A percentile compares a stretch with the other conserved stretches of the same genome.
Evolutionary conservation across 495 filamentous ascomycete species (phyloP).

Genomic region (Tuber indicum): DNA sequence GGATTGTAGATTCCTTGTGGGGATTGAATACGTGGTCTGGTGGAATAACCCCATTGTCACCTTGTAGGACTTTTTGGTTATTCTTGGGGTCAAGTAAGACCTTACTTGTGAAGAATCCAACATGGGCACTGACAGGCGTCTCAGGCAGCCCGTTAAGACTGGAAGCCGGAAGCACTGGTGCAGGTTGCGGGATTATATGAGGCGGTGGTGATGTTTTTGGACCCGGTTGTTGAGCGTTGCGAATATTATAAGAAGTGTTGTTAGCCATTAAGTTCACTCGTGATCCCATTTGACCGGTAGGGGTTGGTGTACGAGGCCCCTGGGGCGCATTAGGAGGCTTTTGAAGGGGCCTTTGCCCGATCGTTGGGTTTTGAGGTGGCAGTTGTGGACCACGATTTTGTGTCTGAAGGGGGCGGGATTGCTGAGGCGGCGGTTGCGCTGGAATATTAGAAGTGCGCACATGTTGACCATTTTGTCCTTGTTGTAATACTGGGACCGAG

Average conservation of each 20-base stretch:
- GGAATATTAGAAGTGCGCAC: slow-evolving; percentile 12
- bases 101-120: slow-evolving; percentile 39
- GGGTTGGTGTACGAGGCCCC: slow-evolving; percentile 21
- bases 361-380: slow-evolving; percentile 24
- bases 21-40: slow-evolving; percentile 35
- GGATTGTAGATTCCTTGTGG: slow-evolving; percentile 37
- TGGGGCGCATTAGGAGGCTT: slow-evolving; percentile 22
- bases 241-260: slow-evolving; percentile 11
- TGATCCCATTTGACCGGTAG: slow-evolving; percentile 19
- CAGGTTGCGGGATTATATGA: slow-evolving; percentile 12
- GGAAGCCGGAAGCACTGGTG: slow-evolving; percentile 19
- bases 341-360: slow-evolving; percentile 20
- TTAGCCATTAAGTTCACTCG: slow-evolving; percentile 22
- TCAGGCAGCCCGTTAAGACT: slow-evolving; percentile 26
- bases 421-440: slow-evolving; percentile 13
- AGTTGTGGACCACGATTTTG: slow-evolving; percentile 17
- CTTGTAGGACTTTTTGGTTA: slow-evolving; percentile 31
- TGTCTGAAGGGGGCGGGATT: slow-evolving; percentile 6
- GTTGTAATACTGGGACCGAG: slow-evolving; percentile 22
- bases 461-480: slow-evolving; percentile 28
- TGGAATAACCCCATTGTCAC: slow-evolving; percentile 5
- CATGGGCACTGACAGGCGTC: slow-evolving; percentile 23
- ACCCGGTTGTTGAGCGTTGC: slow-evolving; percentile 27
- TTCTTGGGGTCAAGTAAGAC: slow-evolving; percentile 31
- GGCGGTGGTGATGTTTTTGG: slow-evolving; percentile 13